Evolutionary conservation across 257 asterid genomes (phyloP), one percentile per base, ranked within the genome.

Genomic region (Dorcoceras hygrometricum): DNA sequence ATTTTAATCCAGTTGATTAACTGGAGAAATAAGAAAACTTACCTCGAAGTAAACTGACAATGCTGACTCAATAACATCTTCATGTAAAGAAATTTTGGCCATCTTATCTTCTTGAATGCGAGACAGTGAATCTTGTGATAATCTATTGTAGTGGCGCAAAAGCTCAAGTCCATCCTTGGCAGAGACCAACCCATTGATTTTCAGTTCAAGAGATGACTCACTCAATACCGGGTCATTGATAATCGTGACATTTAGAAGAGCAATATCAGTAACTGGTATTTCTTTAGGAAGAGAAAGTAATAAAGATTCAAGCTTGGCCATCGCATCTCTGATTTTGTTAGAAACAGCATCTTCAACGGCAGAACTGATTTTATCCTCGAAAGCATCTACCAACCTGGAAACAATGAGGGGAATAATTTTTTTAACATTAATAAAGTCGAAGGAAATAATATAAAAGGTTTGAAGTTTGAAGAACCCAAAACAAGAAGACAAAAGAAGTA

Each of bases 221-320:
- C 68, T 76, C 73, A 85, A 70, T 70, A 70, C 74, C 7, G 91
- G 96, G 50, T 87, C 88, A 53, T 82, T 84, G 27, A 94, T 74
- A 74, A 88, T 71, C 20, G 98, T 88, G 32, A 80, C 80, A 71
- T 90, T 85, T 70, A 94, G 48, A 50, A 78, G 66, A 78, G 89
- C 90, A 9, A 84, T 19, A 69, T 80, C 71, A 60, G 84, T 76
- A 65, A 94, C 63, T 8, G 90, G 68, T 29, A 87, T 81, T 84
- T 86, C 91, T 83, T 84, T 90, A 10, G 99, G 96, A 76, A 88
- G 76, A 67, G 96, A 85, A 75, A 80, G 83, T 80, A 94, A 77
- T 28, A 63, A 43, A 43, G 83, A 75, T 77, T 94, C 95, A 9
- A 90, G 84, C 71, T 83, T 77, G 57, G 59, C 63, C 59, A 80